Evolutionary conservation across 768 basidiomycete genomes (phyloP), one percentile per base, ranked within the genome.

Genomic region (Boletus sensibilis): DNA sequence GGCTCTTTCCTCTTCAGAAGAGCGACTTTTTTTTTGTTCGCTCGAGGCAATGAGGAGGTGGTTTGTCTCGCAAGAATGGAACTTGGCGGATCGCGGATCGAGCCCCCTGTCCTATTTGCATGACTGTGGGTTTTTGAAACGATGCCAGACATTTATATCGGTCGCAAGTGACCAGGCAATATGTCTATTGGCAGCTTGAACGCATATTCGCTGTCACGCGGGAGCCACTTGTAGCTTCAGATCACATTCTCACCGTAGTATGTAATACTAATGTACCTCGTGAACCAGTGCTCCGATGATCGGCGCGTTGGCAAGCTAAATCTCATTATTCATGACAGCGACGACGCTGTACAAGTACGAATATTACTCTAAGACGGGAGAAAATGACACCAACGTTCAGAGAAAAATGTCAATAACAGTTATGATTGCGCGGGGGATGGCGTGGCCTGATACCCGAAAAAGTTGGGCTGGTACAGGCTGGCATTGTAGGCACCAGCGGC

Each of bases 401-500:
- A 29, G 27, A 29, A 29, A 39, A 14, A 44, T 35, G 42, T 16
- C 9, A 41, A 35, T 14, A 16, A 42, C 31, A 16, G 21, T 67
- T 50, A 71, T 20, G 67, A 64, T 38, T 74, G 70, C 18, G 70
- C 70, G 5, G 70, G 66, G 2, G 70, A 72, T 1, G 70, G 66
- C 34, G 66, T 66, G 14, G 72, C 53, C 33, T 72, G 70, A 23
- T 72, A 72, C 49, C 70, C 70, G 23, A 74, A 72, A 53, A 72
- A 72, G 33, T 61, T 66, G 37, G 71, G 64, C 34, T 68, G 72
- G 43, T 68, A 74, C 55, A 61, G n/a, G 7, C 53, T 50, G 4
- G 60, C 38, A 18, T 55, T 57, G 35, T 70, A 70, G 0, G 53
- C 46, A 20, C 55, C 66, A 7, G 66, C 35, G 5, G 60, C 38